Conservation (phyloP, 805 yeast species). For the Priceomyces haplophilus region DNA sequence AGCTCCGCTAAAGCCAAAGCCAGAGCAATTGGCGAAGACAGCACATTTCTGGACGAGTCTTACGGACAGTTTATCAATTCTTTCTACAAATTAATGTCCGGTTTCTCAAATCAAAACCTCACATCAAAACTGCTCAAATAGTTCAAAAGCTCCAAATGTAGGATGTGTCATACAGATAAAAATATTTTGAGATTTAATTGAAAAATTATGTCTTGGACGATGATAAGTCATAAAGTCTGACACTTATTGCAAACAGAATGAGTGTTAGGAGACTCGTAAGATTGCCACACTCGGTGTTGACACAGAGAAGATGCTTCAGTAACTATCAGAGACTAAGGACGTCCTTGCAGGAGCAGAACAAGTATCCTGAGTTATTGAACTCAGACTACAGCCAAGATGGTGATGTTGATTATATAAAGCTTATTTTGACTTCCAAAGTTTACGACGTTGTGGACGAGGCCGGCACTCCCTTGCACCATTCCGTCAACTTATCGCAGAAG, state of each 20-base stretch:
- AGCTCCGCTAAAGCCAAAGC: too few species aligned
- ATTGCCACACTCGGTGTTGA: neutral
- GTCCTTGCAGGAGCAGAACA: neutral
- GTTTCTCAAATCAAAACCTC: too few species aligned
- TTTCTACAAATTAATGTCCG: too few species aligned
- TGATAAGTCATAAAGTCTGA: neutral
- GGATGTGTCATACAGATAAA: neutral
- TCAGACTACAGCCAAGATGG: conserved; percentile 59
- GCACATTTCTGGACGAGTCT: too few species aligned
- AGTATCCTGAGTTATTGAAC: conserved; percentile 30
- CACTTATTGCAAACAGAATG: neutral
- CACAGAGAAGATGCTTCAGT: neutral
- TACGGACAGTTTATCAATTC: too few species aligned
- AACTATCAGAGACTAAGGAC: neutral
- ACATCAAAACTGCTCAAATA: too few species aligned
- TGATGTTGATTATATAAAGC: conserved; percentile 87
- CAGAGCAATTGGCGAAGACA: too few species aligned
- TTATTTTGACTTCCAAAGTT: conserved; percentile 87
- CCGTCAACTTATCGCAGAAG: conserved; percentile 69
- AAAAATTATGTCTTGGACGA: neutral
- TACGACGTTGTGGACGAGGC: conserved; percentile 80
- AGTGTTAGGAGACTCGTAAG: neutral
- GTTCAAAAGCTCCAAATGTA: too few species aligned
- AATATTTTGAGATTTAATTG: neutral
- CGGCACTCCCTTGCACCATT: conserved; percentile 81